These are phyloP conservation scores for Glaciozyma martinii DNA, from an alignment of 768 basidiomycete genomes.

Conservation along the genomic window DNA sequence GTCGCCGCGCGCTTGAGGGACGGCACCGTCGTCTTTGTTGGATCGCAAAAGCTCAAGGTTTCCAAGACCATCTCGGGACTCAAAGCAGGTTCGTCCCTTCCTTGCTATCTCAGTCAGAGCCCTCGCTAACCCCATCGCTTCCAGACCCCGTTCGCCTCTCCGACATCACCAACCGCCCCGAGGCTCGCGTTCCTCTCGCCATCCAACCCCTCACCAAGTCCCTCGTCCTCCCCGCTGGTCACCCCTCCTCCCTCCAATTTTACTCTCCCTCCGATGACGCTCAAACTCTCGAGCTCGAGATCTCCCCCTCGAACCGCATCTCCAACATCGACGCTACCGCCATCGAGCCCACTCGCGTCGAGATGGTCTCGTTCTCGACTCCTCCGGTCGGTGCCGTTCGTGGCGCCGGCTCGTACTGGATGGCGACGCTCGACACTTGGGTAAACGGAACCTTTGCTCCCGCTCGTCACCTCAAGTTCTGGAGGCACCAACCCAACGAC, in stretches of 20 bases:
- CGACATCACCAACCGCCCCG: slow-evolving; percentile 40
- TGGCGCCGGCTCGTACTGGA: slow-evolving; percentile 54
- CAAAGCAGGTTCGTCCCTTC: slow-evolving; percentile 55
- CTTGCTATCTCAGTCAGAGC: background rate
- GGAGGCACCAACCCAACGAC: slow-evolving; percentile 51
- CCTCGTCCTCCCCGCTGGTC: slow-evolving; percentile 81
- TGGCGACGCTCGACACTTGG: slow-evolving; percentile 79
- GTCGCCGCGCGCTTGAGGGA: slow-evolving; percentile 76
- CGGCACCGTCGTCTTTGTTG: slow-evolving; percentile 67
- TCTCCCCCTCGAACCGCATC: slow-evolving; percentile 85
- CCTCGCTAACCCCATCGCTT: background rate
- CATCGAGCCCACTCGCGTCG: slow-evolving; percentile 66
- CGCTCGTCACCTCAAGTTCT: slow-evolving; percentile 73
- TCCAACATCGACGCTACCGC: slow-evolving; percentile 60
- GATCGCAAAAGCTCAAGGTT: slow-evolving; percentile 61
- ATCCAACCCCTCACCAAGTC: slow-evolving; percentile 50
- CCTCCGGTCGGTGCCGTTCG: slow-evolving; percentile 4
- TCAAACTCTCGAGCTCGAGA: slow-evolving; percentile 75
- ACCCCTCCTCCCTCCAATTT: slow-evolving; percentile 88
- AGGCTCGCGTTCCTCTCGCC: slow-evolving; percentile 18
- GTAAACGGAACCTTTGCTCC: slow-evolving; percentile 58
- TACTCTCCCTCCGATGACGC: slow-evolving; percentile 65
- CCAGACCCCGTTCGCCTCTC: slow-evolving; percentile 22
- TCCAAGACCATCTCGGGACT: slow-evolving; percentile 64
- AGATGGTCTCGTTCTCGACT: slow-evolving; percentile 55